A percentile compares a stretch with the other conserved stretches of the same genome.
These are phyloP conservation scores for Rhodotorula toruloides DNA, from an alignment of 768 basidiomycete species.

Conservation along the genomic window DNA sequence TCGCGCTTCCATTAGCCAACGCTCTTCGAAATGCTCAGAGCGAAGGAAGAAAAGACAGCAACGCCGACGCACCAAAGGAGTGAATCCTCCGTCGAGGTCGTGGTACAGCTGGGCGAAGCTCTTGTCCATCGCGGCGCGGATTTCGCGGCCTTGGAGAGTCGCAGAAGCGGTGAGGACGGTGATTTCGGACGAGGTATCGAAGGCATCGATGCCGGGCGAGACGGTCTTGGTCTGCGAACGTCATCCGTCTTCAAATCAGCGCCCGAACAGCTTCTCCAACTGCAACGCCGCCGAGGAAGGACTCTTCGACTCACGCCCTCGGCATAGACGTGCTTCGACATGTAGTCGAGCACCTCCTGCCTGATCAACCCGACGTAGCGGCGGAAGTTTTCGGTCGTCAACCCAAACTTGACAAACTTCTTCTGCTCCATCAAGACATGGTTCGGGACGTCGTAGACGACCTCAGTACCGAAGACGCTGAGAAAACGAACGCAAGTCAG, in stretches of 20 bases:
- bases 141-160: slow-evolving; percentile 88
- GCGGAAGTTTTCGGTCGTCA: slow-evolving; percentile 84
- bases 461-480: slow-evolving; percentile 89
- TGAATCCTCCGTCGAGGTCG: slow-evolving; percentile 92
- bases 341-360: slow-evolving; percentile 36
- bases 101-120: slow-evolving; percentile 76
- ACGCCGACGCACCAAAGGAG: slow-evolving; percentile 59
- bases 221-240: slow-evolving; percentile 9
- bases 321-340: slow-evolving; percentile 30
- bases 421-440: slow-evolving; percentile 98
- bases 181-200: slow-evolving; percentile 72
- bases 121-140: slow-evolving; percentile 71
- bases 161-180: slow-evolving; percentile 91
- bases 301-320: slow-evolving; percentile 4
- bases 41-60: no score
- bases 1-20: not conserved
- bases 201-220: slow-evolving; percentile 54
- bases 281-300: not conserved
- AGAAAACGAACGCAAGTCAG: slow-evolving; percentile 51
- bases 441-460: slow-evolving; percentile 96
- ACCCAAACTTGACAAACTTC: slow-evolving; percentile 91
- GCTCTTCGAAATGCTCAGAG: not conserved
- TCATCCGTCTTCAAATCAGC: not conserved
- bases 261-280: rapidly evolving
- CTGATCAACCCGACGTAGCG: slow-evolving; percentile 57